A percentile compares a stretch with the other conserved stretches of the same genome.
Conservation (phyloP, 1,139 yeast species). For the Arxiozyma bovina region DNA sequence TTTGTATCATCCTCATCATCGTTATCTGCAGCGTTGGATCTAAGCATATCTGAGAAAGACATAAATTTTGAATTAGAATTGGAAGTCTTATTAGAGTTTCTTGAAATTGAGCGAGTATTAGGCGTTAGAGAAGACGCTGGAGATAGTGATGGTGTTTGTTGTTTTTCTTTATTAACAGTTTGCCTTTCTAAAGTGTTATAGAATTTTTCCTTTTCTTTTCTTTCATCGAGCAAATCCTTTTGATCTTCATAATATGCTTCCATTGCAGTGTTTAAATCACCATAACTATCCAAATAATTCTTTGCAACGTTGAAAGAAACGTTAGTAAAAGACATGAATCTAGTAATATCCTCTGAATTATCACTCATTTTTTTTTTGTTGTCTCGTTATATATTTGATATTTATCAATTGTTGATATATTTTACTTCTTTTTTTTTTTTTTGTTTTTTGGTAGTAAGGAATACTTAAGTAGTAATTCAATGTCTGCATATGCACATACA, state of each 20-base stretch:
- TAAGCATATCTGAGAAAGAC: slow-evolving; percentile 48
- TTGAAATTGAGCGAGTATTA: background rate
- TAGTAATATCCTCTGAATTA: slow-evolving; percentile 16
- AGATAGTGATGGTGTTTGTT: background rate
- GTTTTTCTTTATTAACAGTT: background rate
- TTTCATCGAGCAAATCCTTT: slow-evolving; percentile 9
- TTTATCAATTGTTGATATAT: too few species aligned
- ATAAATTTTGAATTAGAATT: slow-evolving; percentile 32
- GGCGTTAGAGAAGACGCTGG: background rate
- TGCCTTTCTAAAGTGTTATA: background rate
- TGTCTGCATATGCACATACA: background rate
- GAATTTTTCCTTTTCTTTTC: background rate
- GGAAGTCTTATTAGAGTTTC: background rate
- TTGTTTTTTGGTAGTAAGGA: too few species aligned
- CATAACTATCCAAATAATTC: slow-evolving; percentile 34
- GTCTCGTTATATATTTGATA: background rate
- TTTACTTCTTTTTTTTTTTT: too few species aligned
- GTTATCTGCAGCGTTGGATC: slow-evolving; percentile 31
- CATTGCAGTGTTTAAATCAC: slow-evolving; percentile 28
- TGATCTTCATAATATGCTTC: slow-evolving; percentile 27
- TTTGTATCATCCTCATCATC: slow-evolving; percentile 48
- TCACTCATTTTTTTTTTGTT: background rate
- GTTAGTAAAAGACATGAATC: slow-evolving; percentile 44
- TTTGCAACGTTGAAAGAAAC: slow-evolving; percentile 39
- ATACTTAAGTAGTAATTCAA: too few species aligned